Evolutionary conservation across 192 early-diverging fungal genomes (phyloP).

Genomic region (Phycomyces nitens): DNA sequence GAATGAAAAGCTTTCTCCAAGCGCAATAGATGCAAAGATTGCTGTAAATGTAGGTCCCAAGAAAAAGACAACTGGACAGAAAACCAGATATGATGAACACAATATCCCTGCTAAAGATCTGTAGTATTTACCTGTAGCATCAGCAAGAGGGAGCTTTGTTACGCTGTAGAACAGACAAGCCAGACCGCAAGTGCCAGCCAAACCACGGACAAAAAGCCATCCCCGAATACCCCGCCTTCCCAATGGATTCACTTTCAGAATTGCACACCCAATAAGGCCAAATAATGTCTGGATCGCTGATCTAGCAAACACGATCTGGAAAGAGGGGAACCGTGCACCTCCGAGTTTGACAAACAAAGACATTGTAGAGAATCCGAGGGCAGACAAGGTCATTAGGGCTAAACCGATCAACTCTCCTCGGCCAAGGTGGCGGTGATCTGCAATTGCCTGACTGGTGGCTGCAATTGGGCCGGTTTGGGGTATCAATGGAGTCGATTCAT

Average conservation of each 20-base stretch:
- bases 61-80: slow-evolving; percentile 60
- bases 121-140: slow-evolving; percentile 66
- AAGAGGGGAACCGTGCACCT: slow-evolving; percentile 52
- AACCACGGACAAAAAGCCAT: slow-evolving; percentile 62
- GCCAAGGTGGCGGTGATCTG: slow-evolving; percentile 8
- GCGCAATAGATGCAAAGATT: slow-evolving; percentile 54
- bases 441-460: neutral
- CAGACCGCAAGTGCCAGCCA: slow-evolving; percentile 62
- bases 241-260: slow-evolving; percentile 47
- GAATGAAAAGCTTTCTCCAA: slow-evolving; percentile 60
- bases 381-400: slow-evolving; percentile 64
- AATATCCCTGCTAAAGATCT: neutral
- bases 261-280: slow-evolving; percentile 53
- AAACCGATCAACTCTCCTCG: slow-evolving; percentile 43
- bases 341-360: slow-evolving; percentile 69
- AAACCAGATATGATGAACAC: slow-evolving; percentile 1
- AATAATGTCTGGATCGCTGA: slow-evolving; percentile 62
- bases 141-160: slow-evolving; percentile 64
- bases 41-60: slow-evolving; percentile 75
- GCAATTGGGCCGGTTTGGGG: neutral
- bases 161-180: slow-evolving; percentile 70
- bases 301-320: slow-evolving; percentile 71
- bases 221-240: slow-evolving; percentile 48
- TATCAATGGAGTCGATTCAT: slow-evolving; percentile 18
- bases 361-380: slow-evolving; percentile 68